These are phyloP conservation scores for Saccharum hybrid DNA, from an alignment of 202 grass and related monocot genomes.

Conservation along the genomic window DNA sequence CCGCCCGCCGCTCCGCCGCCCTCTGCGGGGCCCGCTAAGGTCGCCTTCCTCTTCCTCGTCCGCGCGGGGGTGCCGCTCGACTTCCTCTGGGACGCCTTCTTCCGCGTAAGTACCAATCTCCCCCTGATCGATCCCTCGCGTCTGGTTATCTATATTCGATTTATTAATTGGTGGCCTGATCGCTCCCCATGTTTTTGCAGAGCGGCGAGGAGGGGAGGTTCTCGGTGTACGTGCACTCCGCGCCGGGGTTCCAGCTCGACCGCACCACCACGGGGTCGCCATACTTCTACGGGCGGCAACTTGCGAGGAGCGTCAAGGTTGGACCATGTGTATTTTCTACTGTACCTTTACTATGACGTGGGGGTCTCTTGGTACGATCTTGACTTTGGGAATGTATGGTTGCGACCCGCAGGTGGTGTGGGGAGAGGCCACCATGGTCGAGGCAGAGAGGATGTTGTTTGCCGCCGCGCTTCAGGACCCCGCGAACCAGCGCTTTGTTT, in stretches of 20 bases:
- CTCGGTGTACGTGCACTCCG: slow-evolving; percentile 92
- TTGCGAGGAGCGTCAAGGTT: slow-evolving; percentile 78
- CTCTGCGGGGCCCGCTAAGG: slow-evolving; percentile 54
- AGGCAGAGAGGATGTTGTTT: slow-evolving; percentile 82
- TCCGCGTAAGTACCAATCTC: slow-evolving; percentile 54
- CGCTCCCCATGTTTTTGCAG: slow-evolving; percentile 40
- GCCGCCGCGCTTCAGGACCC: slow-evolving; percentile 81
- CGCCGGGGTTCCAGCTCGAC: slow-evolving; percentile 82
- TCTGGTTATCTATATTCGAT: neutral
- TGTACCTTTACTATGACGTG: neutral
- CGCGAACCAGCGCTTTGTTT: slow-evolving; percentile 76
- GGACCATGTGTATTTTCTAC: neutral
- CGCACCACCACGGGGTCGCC: slow-evolving; percentile 72
- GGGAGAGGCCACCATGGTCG: slow-evolving; percentile 90
- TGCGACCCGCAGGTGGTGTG: slow-evolving; percentile 71
- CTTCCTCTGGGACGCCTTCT: slow-evolving; percentile 97
- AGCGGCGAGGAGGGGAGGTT: slow-evolving; percentile 72
- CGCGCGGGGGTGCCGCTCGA: slow-evolving; percentile 84
- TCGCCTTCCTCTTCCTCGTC: slow-evolving; percentile 91
- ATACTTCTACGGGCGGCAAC: slow-evolving; percentile 80
- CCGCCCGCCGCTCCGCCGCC: slow-evolving; percentile 29
- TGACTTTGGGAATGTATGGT: slow-evolving; percentile 25
- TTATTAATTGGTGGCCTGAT: slow-evolving; percentile 17
- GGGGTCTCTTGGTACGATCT: neutral
- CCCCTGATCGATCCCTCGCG: neutral